Evolutionary conservation across 106 monocot genomes (phyloP).

Genomic region (Phalaenopsis aphrodite): DNA sequence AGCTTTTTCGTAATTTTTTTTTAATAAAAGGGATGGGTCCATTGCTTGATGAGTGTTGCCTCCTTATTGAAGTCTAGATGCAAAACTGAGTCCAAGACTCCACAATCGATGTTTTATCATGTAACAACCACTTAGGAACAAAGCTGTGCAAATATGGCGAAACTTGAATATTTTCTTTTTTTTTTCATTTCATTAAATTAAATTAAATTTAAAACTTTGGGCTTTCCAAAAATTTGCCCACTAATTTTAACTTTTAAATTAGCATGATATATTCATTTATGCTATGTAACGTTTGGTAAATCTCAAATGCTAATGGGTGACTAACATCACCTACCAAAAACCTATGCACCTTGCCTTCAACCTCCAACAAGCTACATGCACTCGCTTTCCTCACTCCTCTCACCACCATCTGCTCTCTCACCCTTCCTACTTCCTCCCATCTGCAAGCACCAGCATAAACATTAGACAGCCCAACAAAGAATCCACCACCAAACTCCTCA

Average conservation of each 20-base stretch:
- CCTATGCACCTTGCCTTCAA: slow-evolving; percentile 9
- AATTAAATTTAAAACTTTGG: too few species aligned
- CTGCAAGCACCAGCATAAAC: slow-evolving; percentile 10
- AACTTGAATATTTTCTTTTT: too few species aligned
- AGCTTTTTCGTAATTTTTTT: too few species aligned
- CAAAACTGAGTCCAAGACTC: too few species aligned
- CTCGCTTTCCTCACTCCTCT: slow-evolving; percentile 18
- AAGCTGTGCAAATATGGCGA: too few species aligned
- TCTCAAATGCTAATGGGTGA: slow-evolving; percentile 6
- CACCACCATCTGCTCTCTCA: slow-evolving; percentile 20
- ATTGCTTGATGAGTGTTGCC: too few species aligned
- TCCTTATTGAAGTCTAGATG: too few species aligned
- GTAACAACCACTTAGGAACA: too few species aligned
- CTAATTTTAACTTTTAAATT: neutral
- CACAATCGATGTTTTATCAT: too few species aligned
- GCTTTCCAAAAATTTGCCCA: too few species aligned
- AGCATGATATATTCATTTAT: neutral
- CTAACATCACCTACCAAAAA: slow-evolving; percentile 16
- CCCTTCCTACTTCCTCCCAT: slow-evolving; percentile 13
- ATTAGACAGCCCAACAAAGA: slow-evolving; percentile 22
- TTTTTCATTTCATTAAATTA: too few species aligned
- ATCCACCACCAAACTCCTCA: slow-evolving; percentile 3
- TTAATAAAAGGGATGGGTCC: too few species aligned
- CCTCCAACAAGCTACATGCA: slow-evolving; percentile 18
- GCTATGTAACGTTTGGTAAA: slow-evolving; percentile 3